A percentile compares a stretch with the other conserved stretches of the same genome.
phyloP scores from a whole-genome alignment of 139 green algal genomes.

The Tetratostichococcus sp. region DNA sequence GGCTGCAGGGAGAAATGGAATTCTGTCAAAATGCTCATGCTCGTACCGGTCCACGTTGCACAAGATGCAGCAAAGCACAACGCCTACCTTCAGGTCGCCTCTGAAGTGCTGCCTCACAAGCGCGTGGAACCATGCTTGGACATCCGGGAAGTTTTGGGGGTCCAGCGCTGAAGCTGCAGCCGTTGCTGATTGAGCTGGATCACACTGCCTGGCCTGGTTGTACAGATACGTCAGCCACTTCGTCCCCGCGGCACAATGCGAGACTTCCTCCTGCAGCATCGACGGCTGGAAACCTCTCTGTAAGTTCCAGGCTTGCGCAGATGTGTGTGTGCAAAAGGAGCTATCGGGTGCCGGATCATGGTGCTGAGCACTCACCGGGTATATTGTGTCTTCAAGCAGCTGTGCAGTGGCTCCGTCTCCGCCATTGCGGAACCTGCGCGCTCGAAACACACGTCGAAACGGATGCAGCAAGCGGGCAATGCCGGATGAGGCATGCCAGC shows the following conservation, averaged over 20 bases:
- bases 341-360: too few species aligned
- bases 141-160: conserved; percentile 30
- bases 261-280: conserved; percentile 73
- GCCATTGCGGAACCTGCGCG: conserved; percentile 56
- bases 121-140: conserved; percentile 72
- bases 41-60: background rate
- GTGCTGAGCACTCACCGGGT: conserved; percentile 46
- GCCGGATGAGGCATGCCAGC: too few species aligned
- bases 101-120: conserved; percentile 72
- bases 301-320: background rate
- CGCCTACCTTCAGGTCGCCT: conserved; percentile 55
- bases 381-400: conserved; percentile 71
- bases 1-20: conserved; percentile 45
- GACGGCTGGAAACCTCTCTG: background rate
- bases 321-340: background rate
- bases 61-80: background rate
- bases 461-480: too few species aligned
- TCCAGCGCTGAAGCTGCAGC: conserved; percentile 41
- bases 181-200: background rate
- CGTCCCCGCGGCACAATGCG: conserved; percentile 83
- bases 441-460: too few species aligned
- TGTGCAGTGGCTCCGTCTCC: conserved; percentile 57
- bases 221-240: conserved; percentile 76
- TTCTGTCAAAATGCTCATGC: background rate
- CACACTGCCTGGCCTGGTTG: background rate